Conservation (phyloP, 352 stramenopile species). For the Plasmopara halstedii region DNA sequence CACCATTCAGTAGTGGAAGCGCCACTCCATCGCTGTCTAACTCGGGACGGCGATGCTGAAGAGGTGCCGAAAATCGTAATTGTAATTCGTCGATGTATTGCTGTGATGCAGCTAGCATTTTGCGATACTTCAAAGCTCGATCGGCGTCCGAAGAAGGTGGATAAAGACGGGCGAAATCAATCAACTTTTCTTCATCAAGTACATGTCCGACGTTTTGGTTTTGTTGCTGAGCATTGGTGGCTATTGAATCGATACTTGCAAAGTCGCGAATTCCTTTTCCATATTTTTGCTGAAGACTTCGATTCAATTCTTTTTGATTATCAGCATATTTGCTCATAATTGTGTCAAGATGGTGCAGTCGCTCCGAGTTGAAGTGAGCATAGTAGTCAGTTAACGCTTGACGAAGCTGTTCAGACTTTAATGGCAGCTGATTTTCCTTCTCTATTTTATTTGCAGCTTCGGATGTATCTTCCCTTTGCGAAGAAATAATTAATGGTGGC, state of each 20-base stretch:
- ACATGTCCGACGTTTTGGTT: slow-evolving; percentile 4
- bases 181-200: slow-evolving; percentile 34
- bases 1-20: slow-evolving; percentile 49
- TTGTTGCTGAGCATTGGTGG: slow-evolving; percentile 1
- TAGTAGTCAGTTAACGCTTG: slow-evolving; percentile 49
- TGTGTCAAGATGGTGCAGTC: slow-evolving; percentile 55
- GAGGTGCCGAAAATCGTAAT: slow-evolving; percentile 64
- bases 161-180: slow-evolving; percentile 68
- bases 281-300: slow-evolving; percentile 63
- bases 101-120: slow-evolving; percentile 76
- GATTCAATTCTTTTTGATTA: slow-evolving; percentile 54
- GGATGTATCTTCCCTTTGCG: slow-evolving; percentile 3
- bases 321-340: slow-evolving; percentile 65
- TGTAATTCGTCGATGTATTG: slow-evolving; percentile 75
- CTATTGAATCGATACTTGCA: slow-evolving; percentile 6
- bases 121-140: slow-evolving; percentile 52
- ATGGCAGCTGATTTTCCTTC: slow-evolving; percentile 9
- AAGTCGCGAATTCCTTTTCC: slow-evolving; percentile 47
- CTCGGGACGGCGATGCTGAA: slow-evolving; percentile 60
- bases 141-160: slow-evolving; percentile 23
- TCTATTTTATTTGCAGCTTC: slow-evolving; percentile 7
- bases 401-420: slow-evolving; percentile 33
- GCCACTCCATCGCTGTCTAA: slow-evolving; percentile 24
- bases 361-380: slow-evolving; percentile 41
- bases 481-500: slow-evolving; percentile 7